phyloP scores from a whole-genome alignment of 2,329 filamentous ascomycete species.

The Apiospora marii region DNA sequence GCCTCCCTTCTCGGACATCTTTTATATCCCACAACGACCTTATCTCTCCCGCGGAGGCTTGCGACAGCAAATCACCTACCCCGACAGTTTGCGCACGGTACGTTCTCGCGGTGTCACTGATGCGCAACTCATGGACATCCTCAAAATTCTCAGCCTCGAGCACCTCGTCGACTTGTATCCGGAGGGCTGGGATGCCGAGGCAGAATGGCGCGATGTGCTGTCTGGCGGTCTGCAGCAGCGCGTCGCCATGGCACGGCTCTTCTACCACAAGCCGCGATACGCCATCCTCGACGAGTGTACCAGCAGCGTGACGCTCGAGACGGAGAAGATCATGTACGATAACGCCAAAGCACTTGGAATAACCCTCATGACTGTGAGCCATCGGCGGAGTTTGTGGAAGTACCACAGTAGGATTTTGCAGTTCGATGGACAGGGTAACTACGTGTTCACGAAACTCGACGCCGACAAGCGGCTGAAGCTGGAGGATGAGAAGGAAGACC shows the following conservation, averaged over 20 bases:
- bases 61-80: conserved; percentile 97
- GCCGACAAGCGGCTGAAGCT: conserved; percentile 84
- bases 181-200: conserved; percentile 88
- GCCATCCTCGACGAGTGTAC: conserved; percentile 98
- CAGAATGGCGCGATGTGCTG: conserved; percentile 95
- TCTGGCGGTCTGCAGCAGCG: conserved; percentile 94
- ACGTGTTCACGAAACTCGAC: conserved; percentile 88
- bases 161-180: conserved; percentile 80
- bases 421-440: conserved; percentile 93
- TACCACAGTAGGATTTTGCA: conserved; percentile 95
- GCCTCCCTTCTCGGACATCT: conserved; percentile 90
- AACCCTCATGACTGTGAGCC: conserved; percentile 96
- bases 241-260: conserved; percentile 93
- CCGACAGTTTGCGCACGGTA: conserved; percentile 88
- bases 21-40: conserved; percentile 96
- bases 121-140: conserved; percentile 77
- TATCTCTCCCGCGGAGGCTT: conserved; percentile 91
- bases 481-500: conserved; percentile 96
- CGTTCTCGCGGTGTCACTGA: conserved; percentile 85
- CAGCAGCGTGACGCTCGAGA: conserved; percentile 91
- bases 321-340: conserved; percentile 96
- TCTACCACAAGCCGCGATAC: conserved; percentile 92
- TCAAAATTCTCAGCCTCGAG: conserved; percentile 83
- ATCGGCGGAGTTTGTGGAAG: conserved; percentile 91
- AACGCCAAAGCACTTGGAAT: conserved; percentile 91